Conservation (phyloP, 805 yeast genomes). For the Saccharomycopsis capsularis region DNA sequence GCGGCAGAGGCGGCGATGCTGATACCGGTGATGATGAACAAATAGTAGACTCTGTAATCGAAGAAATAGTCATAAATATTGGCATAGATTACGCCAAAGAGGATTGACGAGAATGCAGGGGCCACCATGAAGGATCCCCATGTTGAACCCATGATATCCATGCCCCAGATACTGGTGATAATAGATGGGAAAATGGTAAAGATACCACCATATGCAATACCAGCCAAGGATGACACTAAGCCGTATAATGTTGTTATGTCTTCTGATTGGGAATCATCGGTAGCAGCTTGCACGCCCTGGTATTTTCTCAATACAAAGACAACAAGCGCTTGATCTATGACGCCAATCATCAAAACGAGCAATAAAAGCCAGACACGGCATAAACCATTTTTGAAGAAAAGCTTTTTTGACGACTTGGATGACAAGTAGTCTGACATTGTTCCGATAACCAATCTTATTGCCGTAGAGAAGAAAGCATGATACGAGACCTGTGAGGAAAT, state of each 20-base stretch:
- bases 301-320: background rate
- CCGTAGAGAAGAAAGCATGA: conserved; percentile 62
- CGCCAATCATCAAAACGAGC: conserved; percentile 30
- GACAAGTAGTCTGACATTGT: conserved; percentile 56
- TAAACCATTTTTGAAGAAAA: conserved; percentile 20
- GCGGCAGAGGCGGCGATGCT: conserved; percentile 6
- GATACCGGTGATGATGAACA: conserved; percentile 11
- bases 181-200: conserved; percentile 85
- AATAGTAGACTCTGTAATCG: conserved; percentile 7
- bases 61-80: conserved; percentile 46
- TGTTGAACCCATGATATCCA: conserved; percentile 80
- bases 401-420: conserved; percentile 14
- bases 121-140: conserved; percentile 89
- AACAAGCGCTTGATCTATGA: conserved; percentile 31
- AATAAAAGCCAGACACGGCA: conserved; percentile 31
- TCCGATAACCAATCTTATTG: conserved; percentile 62
- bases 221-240: conserved; percentile 42
- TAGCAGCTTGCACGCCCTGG: too few species aligned
- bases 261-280: conserved; percentile 20
- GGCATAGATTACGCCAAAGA: conserved; percentile 68
- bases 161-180: conserved; percentile 80
- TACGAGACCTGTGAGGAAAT: conserved; percentile 46
- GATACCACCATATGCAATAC: conserved; percentile 71
- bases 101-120: conserved; percentile 74
- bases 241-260: conserved; percentile 23